These are phyloP conservation scores for Beauveria medogensis DNA, from an alignment of 2,329 filamentous ascomycete genomes.

Conservation along the genomic window DNA sequence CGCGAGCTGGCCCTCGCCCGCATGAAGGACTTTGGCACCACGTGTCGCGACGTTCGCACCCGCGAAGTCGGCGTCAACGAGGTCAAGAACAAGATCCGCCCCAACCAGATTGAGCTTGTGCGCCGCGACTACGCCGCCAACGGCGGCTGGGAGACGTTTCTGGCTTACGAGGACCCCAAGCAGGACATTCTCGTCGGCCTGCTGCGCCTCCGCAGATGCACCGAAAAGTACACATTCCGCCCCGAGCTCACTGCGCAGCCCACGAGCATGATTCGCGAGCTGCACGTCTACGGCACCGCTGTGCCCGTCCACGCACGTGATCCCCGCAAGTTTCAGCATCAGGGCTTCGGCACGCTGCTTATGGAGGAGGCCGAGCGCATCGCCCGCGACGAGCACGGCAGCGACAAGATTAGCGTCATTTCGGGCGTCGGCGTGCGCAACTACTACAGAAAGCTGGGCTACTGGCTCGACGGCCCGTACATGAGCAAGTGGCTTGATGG, in stretches of 20 bases:
- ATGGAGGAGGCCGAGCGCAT: conserved; percentile 99
- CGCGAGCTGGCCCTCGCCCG: conserved; percentile 88
- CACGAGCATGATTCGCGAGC: conserved; percentile 83
- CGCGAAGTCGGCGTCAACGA: conserved; percentile 98
- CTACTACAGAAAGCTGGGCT: conserved; percentile 90
- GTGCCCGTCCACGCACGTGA: conserved; percentile 96
- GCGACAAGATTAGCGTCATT: conserved; percentile 90
- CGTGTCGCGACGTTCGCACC: conserved; percentile 91
- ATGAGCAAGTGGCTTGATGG: conserved; percentile 60
- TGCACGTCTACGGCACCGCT: conserved; percentile 94
- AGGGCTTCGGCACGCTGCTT: conserved; percentile 87
- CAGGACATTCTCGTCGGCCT: conserved; percentile 95
- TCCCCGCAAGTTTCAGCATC: conserved; percentile 95
- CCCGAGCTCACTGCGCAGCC: conserved; percentile 79
- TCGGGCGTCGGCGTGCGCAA: conserved; percentile 94
- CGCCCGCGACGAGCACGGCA: conserved; percentile 87
- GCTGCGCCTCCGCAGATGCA: conserved; percentile 83
- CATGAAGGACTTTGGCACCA: conserved; percentile 98
- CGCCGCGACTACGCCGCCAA: conserved; percentile 92
- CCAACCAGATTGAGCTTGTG: conserved; percentile 91
- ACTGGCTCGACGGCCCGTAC: conserved; percentile 87
- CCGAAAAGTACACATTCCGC: conserved; percentile 83
- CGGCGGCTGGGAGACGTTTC: conserved; percentile 95
- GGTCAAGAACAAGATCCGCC: conserved; percentile 96
- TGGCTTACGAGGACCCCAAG: conserved; percentile 96